phyloP scores from a whole-genome alignment of 2,329 filamentous ascomycete species.

The Paecilomyces fulvus region DNA sequence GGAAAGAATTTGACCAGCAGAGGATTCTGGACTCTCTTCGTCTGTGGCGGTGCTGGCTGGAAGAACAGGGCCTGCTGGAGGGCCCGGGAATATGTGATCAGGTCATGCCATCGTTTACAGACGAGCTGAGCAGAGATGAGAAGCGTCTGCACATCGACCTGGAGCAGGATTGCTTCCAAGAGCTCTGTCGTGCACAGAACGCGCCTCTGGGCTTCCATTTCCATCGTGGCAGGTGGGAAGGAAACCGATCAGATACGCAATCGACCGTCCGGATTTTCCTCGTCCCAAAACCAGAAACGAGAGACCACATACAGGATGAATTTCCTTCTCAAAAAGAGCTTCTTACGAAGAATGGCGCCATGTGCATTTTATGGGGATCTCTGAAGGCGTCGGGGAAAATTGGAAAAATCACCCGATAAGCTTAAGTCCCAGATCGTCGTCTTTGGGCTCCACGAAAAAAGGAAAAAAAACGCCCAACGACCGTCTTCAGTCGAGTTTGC shows the following conservation, averaged over 20 bases:
- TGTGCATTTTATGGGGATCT: background rate
- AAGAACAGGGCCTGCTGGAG: background rate
- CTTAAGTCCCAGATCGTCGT: background rate
- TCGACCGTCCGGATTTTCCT: background rate
- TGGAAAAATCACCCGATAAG: background rate
- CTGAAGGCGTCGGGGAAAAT: background rate
- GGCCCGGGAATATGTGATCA: background rate
- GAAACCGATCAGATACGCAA: background rate
- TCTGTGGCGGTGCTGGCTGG: background rate
- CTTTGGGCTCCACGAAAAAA: background rate
- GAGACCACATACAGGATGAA: too few species aligned
- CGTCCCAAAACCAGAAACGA: too few species aligned
- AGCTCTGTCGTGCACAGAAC: conserved; percentile 9
- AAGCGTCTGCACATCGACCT: conserved; percentile 9
- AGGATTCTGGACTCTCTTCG: background rate
- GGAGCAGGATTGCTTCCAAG: conserved; percentile 10
- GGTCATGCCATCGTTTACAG: conserved; percentile 2
- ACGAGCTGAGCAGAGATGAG: conserved; percentile 10
- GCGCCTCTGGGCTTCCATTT: background rate
- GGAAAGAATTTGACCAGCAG: background rate
- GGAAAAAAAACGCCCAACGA: background rate
- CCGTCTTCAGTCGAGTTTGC: background rate
- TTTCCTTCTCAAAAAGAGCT: too few species aligned
- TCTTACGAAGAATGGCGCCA: background rate
- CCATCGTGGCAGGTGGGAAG: background rate